phyloP scores from a whole-genome alignment of 768 basidiomycete genomes.

The Piloderma croceum region DNA sequence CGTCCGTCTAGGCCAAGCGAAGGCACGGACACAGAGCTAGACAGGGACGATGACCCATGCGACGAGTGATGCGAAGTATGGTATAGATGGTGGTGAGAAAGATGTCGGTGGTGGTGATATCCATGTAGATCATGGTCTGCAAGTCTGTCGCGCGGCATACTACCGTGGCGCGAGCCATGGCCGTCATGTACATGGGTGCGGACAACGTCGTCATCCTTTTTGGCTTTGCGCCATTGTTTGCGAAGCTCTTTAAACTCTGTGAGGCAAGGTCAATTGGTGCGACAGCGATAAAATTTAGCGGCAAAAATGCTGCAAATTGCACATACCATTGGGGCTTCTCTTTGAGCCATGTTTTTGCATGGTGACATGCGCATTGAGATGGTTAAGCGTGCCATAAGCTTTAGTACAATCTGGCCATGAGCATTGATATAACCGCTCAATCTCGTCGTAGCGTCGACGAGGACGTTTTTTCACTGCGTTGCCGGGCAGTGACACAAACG shows the following conservation, averaged over 20 bases:
- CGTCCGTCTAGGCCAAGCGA: too few species aligned
- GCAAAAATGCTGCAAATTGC: constrained; percentile 6
- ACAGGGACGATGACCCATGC: too few species aligned
- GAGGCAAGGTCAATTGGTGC: neutral
- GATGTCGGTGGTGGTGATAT: too few species aligned
- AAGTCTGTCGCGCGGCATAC: too few species aligned
- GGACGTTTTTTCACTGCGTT: constrained; percentile 80
- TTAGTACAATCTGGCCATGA: constrained; percentile 75
- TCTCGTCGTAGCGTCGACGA: constrained; percentile 88
- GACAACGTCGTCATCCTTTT: constrained; percentile 73
- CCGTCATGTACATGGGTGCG: too few species aligned
- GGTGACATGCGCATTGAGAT: constrained; percentile 96
- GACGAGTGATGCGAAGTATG: too few species aligned
- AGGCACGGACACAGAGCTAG: too few species aligned
- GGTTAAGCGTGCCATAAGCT: constrained; percentile 91
- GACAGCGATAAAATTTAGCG: neutral
- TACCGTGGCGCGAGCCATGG: too few species aligned
- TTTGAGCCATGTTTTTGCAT: constrained; percentile 96
- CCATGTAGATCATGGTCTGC: too few species aligned
- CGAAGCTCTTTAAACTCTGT: constrained; percentile 97
- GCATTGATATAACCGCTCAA: constrained; percentile 89
- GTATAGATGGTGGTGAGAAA: too few species aligned
- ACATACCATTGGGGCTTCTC: constrained; percentile 83
- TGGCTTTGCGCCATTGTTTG: constrained; percentile 92
- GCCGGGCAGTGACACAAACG: constrained; percentile 76